Evolutionary conservation across 345 rosid genomes (phyloP), one percentile per base, ranked within the genome.

Genomic region (Heritiera fomes): DNA sequence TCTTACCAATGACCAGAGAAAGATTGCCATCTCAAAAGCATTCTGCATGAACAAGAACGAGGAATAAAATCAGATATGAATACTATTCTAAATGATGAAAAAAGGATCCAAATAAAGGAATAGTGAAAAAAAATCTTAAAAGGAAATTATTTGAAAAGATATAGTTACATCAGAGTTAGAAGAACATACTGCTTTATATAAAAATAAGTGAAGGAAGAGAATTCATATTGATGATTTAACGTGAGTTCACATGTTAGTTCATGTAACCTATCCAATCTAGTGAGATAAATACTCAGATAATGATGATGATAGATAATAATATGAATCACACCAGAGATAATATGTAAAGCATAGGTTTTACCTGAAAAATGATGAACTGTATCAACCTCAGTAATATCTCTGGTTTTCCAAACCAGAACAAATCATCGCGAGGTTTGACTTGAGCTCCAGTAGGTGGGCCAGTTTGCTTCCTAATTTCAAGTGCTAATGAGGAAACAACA

Each of bases 1-100:
- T 63, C 89, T 88, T 91, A 95, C 98, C 92, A 92, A 87, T 78
- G 97, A 90, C 99, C 99, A 95, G 72, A 93, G 84, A 78, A 93
- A 93, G 64, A 96, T 95, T 62, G 98, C 98, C 99, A 95, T 95
- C 87, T 93, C 98, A 18, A 95, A 95, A 41, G 98, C 97, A 88
- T 95, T 95, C 99, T 95, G 87, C 87, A 86, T 46, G 78, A 63
- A 3, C n/a, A 76, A 63, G 50, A 62, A 34, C 3, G 38, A 34
- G 38, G 38, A 34, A 34, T 45, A 71, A 13, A 14, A 5, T 73
- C 43, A 68, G 64, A 80, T 34, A 23, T 23, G 28, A 23, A 23
- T 23, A 23, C 28, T 23, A 23, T 23, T 23, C 28, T 23, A 23
- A 23, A 23, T 23, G 28, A 23, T 23, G 28, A 23, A 23, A 23